Conservation (phyloP, 805 yeast genomes). For the Torulaspora quercuum region DNA sequence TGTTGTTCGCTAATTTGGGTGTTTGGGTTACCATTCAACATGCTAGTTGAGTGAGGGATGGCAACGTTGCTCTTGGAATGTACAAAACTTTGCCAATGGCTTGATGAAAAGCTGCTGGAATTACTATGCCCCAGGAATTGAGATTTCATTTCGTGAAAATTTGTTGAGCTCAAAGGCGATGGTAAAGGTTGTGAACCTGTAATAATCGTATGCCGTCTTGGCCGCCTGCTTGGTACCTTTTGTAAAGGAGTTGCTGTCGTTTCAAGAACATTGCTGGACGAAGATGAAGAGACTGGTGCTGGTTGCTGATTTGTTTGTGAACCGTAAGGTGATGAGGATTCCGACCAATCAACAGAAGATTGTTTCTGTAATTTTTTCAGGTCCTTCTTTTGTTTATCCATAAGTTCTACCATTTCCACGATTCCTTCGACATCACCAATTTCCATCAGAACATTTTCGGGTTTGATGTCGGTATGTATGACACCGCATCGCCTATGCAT, state of each 20-base stretch:
- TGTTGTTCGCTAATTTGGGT: constrained; percentile 22
- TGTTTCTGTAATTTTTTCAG: constrained; percentile 42
- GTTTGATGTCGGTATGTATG: constrained; percentile 75
- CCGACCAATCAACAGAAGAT: constrained; percentile 28
- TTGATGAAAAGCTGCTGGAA: constrained; percentile 13
- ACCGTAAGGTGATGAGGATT: constrained; percentile 9
- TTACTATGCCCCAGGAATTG: constrained; percentile 25
- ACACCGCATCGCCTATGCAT: constrained; percentile 64
- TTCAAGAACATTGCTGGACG: constrained; percentile 6
- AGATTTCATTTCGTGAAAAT: constrained; percentile 35
- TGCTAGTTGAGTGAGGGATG: constrained; percentile 10
- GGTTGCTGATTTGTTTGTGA: constrained; percentile 5
- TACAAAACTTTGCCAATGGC: constrained; percentile 16
- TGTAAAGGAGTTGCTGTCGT: constrained; percentile 11
- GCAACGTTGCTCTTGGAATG: constrained; percentile 17
- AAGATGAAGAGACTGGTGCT: constrained; percentile 3
- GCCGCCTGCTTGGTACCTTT: constrained; percentile 38
- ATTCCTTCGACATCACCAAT: constrained; percentile 81
- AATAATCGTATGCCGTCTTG: constrained; percentile 70
- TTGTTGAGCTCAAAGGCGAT: constrained; percentile 67
- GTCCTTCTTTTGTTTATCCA: constrained; percentile 50
- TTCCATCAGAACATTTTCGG: constrained; percentile 74
- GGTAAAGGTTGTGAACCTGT: constrained; percentile 94
- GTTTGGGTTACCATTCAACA: constrained; percentile 4
- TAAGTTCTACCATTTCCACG: constrained; percentile 60